Conservation (phyloP, 257 asterid genomes). For the Solanum lycopersicoides region DNA sequence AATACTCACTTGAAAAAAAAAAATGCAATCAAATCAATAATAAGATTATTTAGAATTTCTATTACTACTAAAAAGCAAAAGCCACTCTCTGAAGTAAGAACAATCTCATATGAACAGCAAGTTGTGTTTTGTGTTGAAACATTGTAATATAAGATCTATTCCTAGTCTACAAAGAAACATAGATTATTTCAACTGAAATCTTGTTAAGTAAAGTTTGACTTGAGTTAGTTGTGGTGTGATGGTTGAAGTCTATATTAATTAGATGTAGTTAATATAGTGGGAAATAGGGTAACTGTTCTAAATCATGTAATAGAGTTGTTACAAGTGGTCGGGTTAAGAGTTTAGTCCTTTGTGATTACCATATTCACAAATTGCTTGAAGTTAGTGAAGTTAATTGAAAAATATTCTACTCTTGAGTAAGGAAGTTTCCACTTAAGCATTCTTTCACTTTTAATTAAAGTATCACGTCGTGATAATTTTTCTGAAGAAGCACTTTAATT, state of each 20-base stretch:
- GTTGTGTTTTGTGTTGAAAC: background rate
- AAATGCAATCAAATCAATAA: background rate
- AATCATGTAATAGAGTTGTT: background rate
- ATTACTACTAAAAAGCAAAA: background rate
- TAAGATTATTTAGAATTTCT: background rate
- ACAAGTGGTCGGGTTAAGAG: background rate
- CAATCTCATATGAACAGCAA: background rate
- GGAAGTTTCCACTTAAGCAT: background rate
- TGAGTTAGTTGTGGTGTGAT: background rate
- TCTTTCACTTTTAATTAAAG: no score
- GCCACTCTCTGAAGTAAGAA: background rate
- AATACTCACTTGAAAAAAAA: background rate
- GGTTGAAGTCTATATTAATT: background rate
- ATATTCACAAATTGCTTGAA: no score
- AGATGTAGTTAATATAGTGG: background rate
- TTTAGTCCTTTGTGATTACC: background rate
- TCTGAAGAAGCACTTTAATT: no score
- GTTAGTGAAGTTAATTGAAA: background rate
- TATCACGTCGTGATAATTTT: no score
- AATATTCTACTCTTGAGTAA: background rate
- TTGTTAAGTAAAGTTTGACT: background rate
- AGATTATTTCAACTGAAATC: background rate
- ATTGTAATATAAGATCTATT: no score
- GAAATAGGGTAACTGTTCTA: background rate
- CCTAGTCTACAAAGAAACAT: background rate